These are phyloP conservation scores for Aplosporella prunicola DNA, from an alignment of 2,329 filamentous ascomycete species.

Conservation along the genomic window DNA sequence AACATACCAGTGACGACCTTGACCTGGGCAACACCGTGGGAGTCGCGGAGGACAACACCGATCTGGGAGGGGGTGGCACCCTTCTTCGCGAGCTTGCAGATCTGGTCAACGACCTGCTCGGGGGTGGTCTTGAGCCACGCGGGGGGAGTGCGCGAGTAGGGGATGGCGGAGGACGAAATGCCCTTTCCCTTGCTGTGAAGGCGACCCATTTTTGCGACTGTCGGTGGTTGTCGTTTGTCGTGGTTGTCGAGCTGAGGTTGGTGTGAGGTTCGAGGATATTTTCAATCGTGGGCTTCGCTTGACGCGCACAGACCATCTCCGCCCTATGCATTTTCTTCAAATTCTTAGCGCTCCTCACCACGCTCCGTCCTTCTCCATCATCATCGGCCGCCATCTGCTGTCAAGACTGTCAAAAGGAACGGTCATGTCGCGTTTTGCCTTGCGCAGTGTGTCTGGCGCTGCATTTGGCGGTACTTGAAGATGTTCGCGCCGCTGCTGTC, in stretches of 20 bases:
- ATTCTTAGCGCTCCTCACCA: conserved; percentile 13
- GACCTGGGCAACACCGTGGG: conserved; percentile 95
- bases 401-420: no score
- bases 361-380: conserved; percentile 3
- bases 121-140: conserved; percentile 98
- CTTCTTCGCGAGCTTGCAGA: conserved; percentile 94
- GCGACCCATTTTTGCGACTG: conserved; percentile 69
- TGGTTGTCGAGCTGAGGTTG: conserved; percentile 7
- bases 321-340: conserved; percentile 6
- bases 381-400: no score
- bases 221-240: conserved; percentile 14
- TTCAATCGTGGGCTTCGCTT: conserved; percentile 17
- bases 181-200: conserved; percentile 97
- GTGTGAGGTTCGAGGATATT: conserved; percentile 8
- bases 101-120: conserved; percentile 97
- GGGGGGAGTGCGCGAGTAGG: conserved; percentile 88
- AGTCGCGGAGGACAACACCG: conserved; percentile 96
- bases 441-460: no score
- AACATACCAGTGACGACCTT: conserved; percentile 87
- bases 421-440: no score
- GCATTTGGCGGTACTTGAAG: no score
- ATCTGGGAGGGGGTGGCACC: conserved; percentile 89
- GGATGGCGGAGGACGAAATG: conserved; percentile 89
- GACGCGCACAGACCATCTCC: conserved; percentile 14
- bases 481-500: no score